Conservation (phyloP, 768 basidiomycete genomes). For the Clavaria fumosa region DNA sequence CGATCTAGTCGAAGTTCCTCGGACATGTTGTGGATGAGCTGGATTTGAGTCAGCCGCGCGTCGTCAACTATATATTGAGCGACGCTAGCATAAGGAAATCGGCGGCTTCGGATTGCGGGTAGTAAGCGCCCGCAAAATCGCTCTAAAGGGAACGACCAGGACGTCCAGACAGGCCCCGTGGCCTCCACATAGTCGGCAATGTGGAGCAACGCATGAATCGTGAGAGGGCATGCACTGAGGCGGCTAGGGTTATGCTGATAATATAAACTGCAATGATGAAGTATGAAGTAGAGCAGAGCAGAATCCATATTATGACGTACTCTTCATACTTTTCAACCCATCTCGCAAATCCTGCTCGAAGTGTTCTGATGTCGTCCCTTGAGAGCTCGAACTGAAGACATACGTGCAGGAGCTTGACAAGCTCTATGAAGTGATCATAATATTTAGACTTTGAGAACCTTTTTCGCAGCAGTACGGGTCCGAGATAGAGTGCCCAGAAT, state of each 20-base stretch:
- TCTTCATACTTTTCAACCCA: slow-evolving; percentile 27
- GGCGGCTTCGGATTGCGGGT: slow-evolving; percentile 15
- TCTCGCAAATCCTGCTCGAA: slow-evolving; percentile 17
- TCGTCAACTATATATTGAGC: slow-evolving; percentile 15
- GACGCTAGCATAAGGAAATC: slow-evolving; percentile 20
- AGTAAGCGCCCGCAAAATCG: slow-evolving; percentile 20
- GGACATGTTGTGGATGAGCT: slow-evolving; percentile 13
- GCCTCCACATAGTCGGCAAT: slow-evolving; percentile 19
- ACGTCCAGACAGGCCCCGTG: too few relatives aligned
- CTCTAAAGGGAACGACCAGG: slow-evolving; percentile 26
- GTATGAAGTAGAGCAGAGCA: neutral
- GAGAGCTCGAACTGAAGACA: too few relatives aligned
- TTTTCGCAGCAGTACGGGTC: slow-evolving; percentile 21
- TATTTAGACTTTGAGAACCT: slow-evolving; percentile 22
- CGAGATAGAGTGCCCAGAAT: slow-evolving; percentile 26
- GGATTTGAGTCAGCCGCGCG: slow-evolving; percentile 21
- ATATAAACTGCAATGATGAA: slow-evolving; percentile 14
- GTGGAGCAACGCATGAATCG: slow-evolving; percentile 22
- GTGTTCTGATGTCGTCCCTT: slow-evolving; percentile 13
- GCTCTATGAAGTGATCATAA: too few relatives aligned
- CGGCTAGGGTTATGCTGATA: slow-evolving; percentile 15
- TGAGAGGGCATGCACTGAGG: slow-evolving; percentile 17
- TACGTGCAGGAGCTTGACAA: too few relatives aligned
- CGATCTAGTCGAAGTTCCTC: slow-evolving; percentile 13
- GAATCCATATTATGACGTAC: slow-evolving; percentile 19